Base-by-base conservation (phyloP, 2,329 filamentous ascomycete species). In the Trichoderma harzianum region DNA sequence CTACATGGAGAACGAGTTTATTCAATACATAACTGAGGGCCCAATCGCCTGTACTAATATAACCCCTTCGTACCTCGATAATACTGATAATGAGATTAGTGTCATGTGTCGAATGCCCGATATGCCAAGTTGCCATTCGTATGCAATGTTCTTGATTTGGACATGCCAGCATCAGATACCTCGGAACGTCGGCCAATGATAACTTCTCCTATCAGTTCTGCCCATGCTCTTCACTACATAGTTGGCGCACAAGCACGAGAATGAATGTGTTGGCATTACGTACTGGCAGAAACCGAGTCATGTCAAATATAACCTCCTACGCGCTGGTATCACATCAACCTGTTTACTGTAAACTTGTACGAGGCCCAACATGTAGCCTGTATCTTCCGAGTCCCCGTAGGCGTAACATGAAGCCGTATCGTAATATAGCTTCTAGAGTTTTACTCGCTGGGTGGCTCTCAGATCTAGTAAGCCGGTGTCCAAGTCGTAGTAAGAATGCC, bases 61-160 rank as follows among this genome's bases (percentile, higher is more conserved):
- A 7, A 7, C 0, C 7, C 18, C 3, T 16, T 47, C n/a, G 36
- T 39, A 1, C 39, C 39, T 47, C 18, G 39, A 47, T 18, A n/a
- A n/a, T 47, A 47, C 5, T 7, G 8, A 7, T 1, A 43, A 3
- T n/a, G 2, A n/a, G 1, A n/a, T n/a, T 0, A n/a, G 7, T n/a
- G 10, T 3, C 8, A 47, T n/a, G 16, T 47, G 18, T n/a, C 18
- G 18, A 1, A 47, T 47, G 1, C 3, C 1, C 36, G 6, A 39
- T 16, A 39, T 39, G 36, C 39, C 1, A n/a, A 18, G 7, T 3
- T 47, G 16, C 1, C 39, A n/a, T 18, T 47, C 18, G 3, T 18
- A n/a, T 47, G 39, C 8, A 5, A 47, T 5, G 3, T 47, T 18
- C 36, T 39, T 39, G 6, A 39, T 39, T 39, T 39, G 14, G 36